phyloP scores from a whole-genome alignment of 1,139 yeast species.

The Taphrina deformans region DNA sequence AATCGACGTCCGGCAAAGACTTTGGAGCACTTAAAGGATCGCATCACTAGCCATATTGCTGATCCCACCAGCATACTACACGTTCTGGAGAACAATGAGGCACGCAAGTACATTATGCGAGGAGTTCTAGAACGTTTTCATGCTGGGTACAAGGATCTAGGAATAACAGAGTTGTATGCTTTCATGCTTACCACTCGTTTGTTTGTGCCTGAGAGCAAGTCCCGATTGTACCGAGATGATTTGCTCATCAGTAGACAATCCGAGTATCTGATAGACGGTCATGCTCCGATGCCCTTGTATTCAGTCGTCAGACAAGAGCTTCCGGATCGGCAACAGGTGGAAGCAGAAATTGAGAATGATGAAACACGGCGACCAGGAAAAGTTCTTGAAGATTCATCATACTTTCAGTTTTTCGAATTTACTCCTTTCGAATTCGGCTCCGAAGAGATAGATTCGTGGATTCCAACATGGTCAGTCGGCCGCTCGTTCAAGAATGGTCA shows the following conservation, averaged over 20 bases:
- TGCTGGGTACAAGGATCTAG: conserved; percentile 35
- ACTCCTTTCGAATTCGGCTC: conserved; percentile 41
- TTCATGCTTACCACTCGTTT: conserved; percentile 39
- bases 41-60: conserved; percentile 39
- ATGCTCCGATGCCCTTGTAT: conserved; percentile 40
- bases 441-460: conserved; percentile 41
- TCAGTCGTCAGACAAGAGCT: conserved; percentile 40
- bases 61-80: conserved; percentile 37
- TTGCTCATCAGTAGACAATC: conserved; percentile 40
- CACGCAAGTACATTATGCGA: conserved; percentile 39
- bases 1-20: conserved; percentile 33
- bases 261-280: conserved; percentile 37
- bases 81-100: conserved; percentile 37
- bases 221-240: conserved; percentile 32
- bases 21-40: conserved; percentile 37
- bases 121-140: conserved; percentile 38
- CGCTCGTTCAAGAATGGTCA: conserved; percentile 38
- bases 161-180: conserved; percentile 40
- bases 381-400: conserved; percentile 19
- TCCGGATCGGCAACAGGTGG: conserved; percentile 31
- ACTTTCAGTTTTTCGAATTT: conserved; percentile 41
- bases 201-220: conserved; percentile 37
- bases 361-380: conserved; percentile 3
- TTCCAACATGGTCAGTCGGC: conserved; percentile 41
- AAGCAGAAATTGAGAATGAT: neutral